phyloP scores from a whole-genome alignment of 1,284 basidiomycete species.

The Dichomitus squalens region DNA sequence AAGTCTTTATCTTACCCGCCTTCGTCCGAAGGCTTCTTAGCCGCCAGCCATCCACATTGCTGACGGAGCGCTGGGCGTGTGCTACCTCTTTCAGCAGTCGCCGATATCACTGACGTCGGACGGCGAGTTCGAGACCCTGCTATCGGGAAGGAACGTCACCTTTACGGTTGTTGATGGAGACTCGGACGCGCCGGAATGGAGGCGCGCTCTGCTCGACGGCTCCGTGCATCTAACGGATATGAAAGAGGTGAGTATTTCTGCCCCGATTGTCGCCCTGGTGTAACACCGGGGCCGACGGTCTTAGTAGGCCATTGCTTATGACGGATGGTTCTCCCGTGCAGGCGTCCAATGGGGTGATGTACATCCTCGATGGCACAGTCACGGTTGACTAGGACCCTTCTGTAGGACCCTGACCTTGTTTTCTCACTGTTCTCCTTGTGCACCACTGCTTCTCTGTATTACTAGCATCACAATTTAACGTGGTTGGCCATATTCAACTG shows the following conservation, averaged over 20 bases:
- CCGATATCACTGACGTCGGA: constrained; percentile 40
- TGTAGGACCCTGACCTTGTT: background rate
- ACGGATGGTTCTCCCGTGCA: constrained; percentile 30
- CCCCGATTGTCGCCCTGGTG: background rate
- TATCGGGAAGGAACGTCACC: constrained; percentile 54
- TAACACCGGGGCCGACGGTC: constrained; percentile 11
- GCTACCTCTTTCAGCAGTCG: background rate
- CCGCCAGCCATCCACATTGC: background rate
- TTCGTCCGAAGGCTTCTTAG: background rate
- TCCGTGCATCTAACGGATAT: constrained; percentile 52
- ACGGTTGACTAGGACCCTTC: constrained; percentile 32
- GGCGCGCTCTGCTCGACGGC: constrained; percentile 54
- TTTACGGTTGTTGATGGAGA: constrained; percentile 44
- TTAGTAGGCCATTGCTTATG: constrained; percentile 7
- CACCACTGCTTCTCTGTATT: constrained; percentile 4
- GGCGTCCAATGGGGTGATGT: constrained; percentile 72
- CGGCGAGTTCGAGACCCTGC: constrained; percentile 49
- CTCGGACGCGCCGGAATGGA: constrained; percentile 53
- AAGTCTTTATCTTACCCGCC: constrained; percentile 26
- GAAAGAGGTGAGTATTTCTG: constrained; percentile 51
- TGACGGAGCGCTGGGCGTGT: background rate
- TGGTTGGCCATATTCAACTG: background rate
- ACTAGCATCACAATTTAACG: constrained; percentile 10
- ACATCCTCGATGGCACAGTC: constrained; percentile 70
- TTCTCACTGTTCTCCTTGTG: background rate